phyloP scores from a whole-genome alignment of 2,329 filamentous ascomycete species.

The Verticillium zaregamsianum region DNA sequence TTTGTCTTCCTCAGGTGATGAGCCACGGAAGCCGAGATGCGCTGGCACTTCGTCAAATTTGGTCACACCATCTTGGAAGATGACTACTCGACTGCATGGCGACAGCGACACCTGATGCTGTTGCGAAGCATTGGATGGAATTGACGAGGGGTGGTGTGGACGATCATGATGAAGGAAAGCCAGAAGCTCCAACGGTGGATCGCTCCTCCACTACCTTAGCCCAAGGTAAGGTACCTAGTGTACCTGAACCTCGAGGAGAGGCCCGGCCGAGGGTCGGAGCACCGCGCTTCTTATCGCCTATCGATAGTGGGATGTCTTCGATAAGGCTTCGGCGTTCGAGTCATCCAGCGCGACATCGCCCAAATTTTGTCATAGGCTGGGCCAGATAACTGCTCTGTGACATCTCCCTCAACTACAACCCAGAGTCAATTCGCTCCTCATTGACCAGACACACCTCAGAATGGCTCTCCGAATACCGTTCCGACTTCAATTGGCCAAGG shows the following conservation, averaged over 20 bases:
- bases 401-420: not conserved
- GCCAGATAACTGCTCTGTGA: not conserved
- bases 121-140: not conserved
- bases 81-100: not conserved
- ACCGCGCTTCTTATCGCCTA: not conserved
- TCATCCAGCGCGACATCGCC: not conserved
- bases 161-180: not conserved
- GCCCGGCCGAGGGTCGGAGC: not conserved
- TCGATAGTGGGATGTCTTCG: not conserved
- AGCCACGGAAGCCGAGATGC: not conserved
- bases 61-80: too few relatives aligned
- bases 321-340: not conserved
- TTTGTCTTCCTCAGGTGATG: not conserved
- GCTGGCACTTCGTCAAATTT: not conserved
- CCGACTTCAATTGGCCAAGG: constrained; percentile 30
- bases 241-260: too few relatives aligned
- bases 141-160: not conserved
- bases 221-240: not conserved
- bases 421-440: not conserved
- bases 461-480: constrained; percentile 38
- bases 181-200: not conserved
- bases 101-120: not conserved
- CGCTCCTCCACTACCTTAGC: not conserved
- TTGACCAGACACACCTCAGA: not conserved
- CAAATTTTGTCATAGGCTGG: not conserved